These are phyloP conservation scores for Erysimum cheiri DNA, from an alignment of 441 rosid species.

Conservation along the genomic window DNA sequence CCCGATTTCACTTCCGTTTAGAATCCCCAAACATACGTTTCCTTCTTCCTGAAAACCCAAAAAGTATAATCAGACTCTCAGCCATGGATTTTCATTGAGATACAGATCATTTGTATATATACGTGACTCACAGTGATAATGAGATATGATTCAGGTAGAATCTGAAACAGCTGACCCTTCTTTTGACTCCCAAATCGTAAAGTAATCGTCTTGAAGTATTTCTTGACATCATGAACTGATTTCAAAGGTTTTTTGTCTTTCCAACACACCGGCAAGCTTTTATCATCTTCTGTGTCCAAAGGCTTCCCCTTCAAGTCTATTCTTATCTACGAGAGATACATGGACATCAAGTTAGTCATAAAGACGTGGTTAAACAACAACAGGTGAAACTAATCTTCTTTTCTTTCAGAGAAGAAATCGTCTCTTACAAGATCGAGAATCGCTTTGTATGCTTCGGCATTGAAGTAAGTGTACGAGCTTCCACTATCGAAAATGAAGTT, in stretches of 20 bases:
- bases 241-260: slow-evolving; percentile 55
- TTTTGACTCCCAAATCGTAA: slow-evolving; percentile 52
- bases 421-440: slow-evolving; percentile 55
- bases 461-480: slow-evolving; percentile 64
- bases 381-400: background rate
- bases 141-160: slow-evolving; percentile 62
- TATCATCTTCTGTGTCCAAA: slow-evolving; percentile 50
- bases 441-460: slow-evolving; percentile 49
- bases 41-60: slow-evolving; percentile 49
- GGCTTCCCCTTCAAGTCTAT: slow-evolving; percentile 55
- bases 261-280: slow-evolving; percentile 70
- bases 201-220: slow-evolving; percentile 53
- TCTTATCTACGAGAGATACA: slow-evolving; percentile 46
- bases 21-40: slow-evolving; percentile 67
- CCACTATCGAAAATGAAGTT: slow-evolving; percentile 68
- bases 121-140: slow-evolving; percentile 55
- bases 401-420: background rate
- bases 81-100: slow-evolving; percentile 13
- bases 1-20: slow-evolving; percentile 54
- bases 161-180: slow-evolving; percentile 48
- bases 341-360: background rate
- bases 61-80: slow-evolving; percentile 24
- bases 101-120: background rate
- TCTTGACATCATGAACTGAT: slow-evolving; percentile 50
- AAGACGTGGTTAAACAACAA: slow-evolving; percentile 5